phyloP scores from a whole-genome alignment of 1,284 basidiomycete genomes.

The Ceratobasidium papillatum region DNA sequence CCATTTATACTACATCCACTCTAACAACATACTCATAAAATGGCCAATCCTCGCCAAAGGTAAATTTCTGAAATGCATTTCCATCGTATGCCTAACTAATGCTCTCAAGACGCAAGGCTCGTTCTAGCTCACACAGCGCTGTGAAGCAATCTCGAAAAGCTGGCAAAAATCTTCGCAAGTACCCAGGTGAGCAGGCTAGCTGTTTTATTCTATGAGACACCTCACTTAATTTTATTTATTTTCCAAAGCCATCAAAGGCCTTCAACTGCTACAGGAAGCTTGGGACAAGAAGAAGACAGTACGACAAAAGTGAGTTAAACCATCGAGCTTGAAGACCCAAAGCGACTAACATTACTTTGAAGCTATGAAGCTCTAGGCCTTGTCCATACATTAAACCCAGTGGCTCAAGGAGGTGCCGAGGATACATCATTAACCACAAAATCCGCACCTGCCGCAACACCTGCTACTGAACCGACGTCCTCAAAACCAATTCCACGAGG shows the following conservation, averaged over 20 bases:
- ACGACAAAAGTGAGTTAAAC: conserved; percentile 82
- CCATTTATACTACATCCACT: not conserved
- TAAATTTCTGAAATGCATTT: not conserved
- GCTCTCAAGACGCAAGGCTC: conserved; percentile 66
- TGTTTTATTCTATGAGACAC: not conserved
- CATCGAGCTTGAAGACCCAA: not conserved
- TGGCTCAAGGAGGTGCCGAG: conserved; percentile 47
- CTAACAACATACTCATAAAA: not conserved
- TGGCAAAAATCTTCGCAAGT: conserved; percentile 79
- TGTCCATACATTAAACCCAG: conserved; percentile 69
- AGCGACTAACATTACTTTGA: conserved; percentile 28
- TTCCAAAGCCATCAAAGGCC: conserved; percentile 77
- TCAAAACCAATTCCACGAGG: conserved; percentile 64
- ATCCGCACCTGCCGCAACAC: conserved; percentile 37
- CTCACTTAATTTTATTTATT: not conserved
- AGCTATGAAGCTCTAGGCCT: conserved; percentile 86
- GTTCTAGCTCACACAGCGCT: conserved; percentile 73
- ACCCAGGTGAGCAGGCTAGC: conserved; percentile 64
- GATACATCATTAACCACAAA: conserved; percentile 48
- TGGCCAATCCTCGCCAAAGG: not conserved
- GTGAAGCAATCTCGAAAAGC: conserved; percentile 75
- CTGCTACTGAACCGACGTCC: conserved; percentile 33
- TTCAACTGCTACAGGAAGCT: conserved; percentile 80
- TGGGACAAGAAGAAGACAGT: conserved; percentile 94
- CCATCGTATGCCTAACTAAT: not conserved